These are phyloP conservation scores for Zoysia matrella DNA, from an alignment of 202 grass and related monocot genomes.

Conservation along the genomic window DNA sequence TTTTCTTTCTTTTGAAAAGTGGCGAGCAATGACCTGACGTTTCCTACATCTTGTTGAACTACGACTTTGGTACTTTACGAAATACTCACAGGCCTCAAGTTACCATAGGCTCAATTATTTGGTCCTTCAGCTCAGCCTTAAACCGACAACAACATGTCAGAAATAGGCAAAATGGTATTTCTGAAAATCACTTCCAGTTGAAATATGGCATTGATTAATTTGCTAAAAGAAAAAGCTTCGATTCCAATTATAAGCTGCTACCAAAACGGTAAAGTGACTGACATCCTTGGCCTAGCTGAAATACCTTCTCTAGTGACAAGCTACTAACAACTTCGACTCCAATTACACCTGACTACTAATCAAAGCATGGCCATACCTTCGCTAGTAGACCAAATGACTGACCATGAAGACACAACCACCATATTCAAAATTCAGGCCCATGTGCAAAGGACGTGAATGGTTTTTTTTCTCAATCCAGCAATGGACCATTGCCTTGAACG, in stretches of 20 bases:
- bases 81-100: constrained; percentile 27
- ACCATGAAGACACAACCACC: neutral
- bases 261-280: constrained; percentile 1
- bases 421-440: constrained; percentile 37
- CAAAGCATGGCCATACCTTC: neutral
- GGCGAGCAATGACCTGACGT: constrained; percentile 4
- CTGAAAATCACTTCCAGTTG: constrained; percentile 10
- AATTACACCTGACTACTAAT: constrained; percentile 7
- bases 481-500: constrained; percentile 29
- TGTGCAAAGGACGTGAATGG: constrained; percentile 41
- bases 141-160: neutral
- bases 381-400: constrained; percentile 7
- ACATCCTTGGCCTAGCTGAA: constrained; percentile 4
- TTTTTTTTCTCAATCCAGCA: constrained; percentile 27
- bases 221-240: constrained; percentile 11
- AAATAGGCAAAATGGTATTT: constrained; percentile 1
- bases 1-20: constrained; percentile 19
- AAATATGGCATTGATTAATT: neutral
- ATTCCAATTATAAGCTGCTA: constrained; percentile 1
- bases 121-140: constrained; percentile 22
- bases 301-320: neutral
- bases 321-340: neutral
- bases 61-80: constrained; percentile 21
- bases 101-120: constrained; percentile 33
- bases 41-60: constrained; percentile 16